Conservation (phyloP, 371 early-diverging fungal species). For the Amoeboradix gromovi region DNA sequence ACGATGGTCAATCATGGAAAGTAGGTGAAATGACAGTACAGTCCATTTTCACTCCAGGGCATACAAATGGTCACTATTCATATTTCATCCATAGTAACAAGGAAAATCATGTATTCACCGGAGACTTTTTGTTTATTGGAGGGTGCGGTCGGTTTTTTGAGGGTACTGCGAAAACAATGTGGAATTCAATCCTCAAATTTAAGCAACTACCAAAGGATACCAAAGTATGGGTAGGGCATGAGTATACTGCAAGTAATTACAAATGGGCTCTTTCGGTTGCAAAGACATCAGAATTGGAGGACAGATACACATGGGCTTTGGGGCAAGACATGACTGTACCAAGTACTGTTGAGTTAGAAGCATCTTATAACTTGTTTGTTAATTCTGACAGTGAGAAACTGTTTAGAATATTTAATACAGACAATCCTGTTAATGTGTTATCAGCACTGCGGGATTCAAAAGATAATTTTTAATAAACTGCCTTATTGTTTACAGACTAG, state of each 20-base stretch:
- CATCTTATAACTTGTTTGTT: background rate
- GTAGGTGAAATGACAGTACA: background rate
- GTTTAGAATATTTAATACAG: background rate
- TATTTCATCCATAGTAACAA: background rate
- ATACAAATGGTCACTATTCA: background rate
- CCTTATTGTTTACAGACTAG: too few species aligned
- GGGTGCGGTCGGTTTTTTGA: background rate
- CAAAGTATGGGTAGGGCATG: background rate
- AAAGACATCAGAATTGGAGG: background rate
- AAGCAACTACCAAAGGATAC: background rate
- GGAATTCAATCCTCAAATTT: background rate
- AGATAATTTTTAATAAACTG: background rate
- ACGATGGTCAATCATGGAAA: background rate
- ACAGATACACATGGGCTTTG: background rate
- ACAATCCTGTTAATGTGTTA: background rate
- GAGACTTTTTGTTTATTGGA: background rate
- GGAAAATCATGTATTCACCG: background rate
- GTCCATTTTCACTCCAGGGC: background rate
- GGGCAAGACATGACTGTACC: background rate
- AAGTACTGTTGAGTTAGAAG: background rate
- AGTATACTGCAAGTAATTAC: background rate
- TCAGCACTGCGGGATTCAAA: background rate
- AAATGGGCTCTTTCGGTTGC: background rate
- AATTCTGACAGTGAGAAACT: background rate
- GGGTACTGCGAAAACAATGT: background rate